phyloP scores from a whole-genome alignment of 1,139 yeast species.

The Blastobotrys elegans region DNA sequence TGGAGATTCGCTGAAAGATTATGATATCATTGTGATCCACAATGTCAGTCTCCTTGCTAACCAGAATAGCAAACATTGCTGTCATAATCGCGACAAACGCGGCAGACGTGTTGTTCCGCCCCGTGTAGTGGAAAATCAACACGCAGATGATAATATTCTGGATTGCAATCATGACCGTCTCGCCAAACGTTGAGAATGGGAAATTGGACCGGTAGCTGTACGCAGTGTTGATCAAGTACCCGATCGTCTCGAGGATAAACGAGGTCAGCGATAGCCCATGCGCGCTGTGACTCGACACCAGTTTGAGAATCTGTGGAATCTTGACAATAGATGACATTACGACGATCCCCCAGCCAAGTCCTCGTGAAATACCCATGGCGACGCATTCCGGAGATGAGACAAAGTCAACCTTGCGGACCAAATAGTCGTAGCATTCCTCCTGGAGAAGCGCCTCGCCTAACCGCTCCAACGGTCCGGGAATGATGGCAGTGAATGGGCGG shows the following conservation, averaged over 20 bases:
- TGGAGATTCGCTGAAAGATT: constrained; percentile 45
- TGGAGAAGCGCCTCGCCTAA: constrained; percentile 22
- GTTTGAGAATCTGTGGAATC: constrained; percentile 37
- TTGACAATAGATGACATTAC: constrained; percentile 36
- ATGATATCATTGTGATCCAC: constrained; percentile 27
- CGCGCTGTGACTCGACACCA: constrained; percentile 33
- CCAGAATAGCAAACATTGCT: constrained; percentile 21
- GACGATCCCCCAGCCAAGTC: constrained; percentile 36
- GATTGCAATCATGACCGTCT: constrained; percentile 37
- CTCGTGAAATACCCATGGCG: constrained; percentile 30
- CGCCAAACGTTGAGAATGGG: constrained; percentile 44
- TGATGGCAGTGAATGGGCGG: constrained; percentile 22
- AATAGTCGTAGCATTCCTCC: constrained; percentile 22
- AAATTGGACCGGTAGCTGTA: constrained; percentile 39
- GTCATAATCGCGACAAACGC: constrained; percentile 27
- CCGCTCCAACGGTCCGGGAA: constrained; percentile 25
- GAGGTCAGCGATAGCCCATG: constrained; percentile 36
- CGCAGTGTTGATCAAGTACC: constrained; percentile 38
- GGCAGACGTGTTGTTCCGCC: constrained; percentile 20
- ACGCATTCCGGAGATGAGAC: constrained; percentile 29
- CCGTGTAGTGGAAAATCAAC: constrained; percentile 32
- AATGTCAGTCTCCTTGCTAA: constrained; percentile 22
- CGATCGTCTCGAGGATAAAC: constrained; percentile 37
- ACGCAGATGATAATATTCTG: constrained; percentile 38
- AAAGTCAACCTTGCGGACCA: constrained; percentile 27